Evolutionary conservation across 2,329 filamentous ascomycete genomes (phyloP).

Genomic region (Curvularia eragrostidis): DNA sequence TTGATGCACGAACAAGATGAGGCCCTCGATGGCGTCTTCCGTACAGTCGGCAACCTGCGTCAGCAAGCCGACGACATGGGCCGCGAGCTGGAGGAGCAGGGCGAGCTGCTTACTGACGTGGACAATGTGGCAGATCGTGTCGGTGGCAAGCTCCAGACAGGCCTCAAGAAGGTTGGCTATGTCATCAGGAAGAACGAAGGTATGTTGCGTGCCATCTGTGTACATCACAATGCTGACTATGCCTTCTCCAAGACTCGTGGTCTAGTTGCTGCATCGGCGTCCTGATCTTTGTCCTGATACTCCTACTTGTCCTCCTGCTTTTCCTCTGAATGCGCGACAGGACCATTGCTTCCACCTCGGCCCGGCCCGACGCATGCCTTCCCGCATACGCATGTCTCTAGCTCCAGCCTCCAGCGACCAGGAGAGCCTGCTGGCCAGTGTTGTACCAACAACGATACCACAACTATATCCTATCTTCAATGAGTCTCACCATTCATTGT

Average conservation of each 20-base stretch:
- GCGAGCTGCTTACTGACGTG: conserved; percentile 83
- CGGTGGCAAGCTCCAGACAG: conserved; percentile 81
- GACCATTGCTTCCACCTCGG: neutral
- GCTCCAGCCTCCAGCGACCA: conserved; percentile 1
- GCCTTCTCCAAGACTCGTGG: conserved; percentile 62
- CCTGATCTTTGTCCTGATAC: conserved; percentile 85
- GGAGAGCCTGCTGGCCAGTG: conserved; percentile 3
- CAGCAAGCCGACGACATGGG: conserved; percentile 96
- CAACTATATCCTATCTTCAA: conserved; percentile 26
- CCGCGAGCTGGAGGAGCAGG: conserved; percentile 92
- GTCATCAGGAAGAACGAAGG: conserved; percentile 93
- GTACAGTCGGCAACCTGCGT: conserved; percentile 88
- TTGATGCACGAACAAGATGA: conserved; percentile 96
- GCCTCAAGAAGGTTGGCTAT: conserved; percentile 83
- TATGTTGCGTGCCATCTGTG: conserved; percentile 35
- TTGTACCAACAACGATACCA: conserved; percentile 29
- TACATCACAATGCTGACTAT: conserved; percentile 8
- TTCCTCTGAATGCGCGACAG: conserved; percentile 57
- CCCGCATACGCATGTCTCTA: neutral
- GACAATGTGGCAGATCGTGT: conserved; percentile 87
- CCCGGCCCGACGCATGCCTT: conserved; percentile 1
- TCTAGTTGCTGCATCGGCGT: conserved; percentile 92
- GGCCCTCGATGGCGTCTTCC: conserved; percentile 89
- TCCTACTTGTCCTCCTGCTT: conserved; percentile 81
- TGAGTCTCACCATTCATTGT: neutral